These are phyloP conservation scores for Microstegium vimineum DNA, from an alignment of 176 grass and related monocot genomes.

Conservation along the genomic window DNA sequence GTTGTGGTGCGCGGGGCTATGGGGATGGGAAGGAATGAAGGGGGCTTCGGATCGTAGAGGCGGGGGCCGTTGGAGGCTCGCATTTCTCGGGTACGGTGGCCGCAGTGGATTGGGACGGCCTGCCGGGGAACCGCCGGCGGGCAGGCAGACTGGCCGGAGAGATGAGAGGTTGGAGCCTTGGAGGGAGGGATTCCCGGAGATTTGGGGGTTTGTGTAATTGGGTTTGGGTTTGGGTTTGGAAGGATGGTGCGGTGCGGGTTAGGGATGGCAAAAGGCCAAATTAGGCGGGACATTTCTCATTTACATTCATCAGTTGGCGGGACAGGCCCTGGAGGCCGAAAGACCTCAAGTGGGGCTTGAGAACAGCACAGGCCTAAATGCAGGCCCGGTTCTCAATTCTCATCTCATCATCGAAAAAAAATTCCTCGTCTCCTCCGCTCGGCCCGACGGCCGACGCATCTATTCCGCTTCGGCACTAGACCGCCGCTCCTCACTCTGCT, in stretches of 20 bases:
- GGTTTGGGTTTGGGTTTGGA: not conserved
- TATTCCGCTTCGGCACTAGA: not conserved
- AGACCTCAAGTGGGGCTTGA: too few relatives aligned
- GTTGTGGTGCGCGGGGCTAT: not conserved
- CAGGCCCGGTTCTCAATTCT: too few relatives aligned
- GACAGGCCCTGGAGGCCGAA: not conserved
- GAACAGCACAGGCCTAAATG: too few relatives aligned
- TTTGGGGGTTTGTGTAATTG: not conserved
- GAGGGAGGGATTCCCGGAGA: not conserved
- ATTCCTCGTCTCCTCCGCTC: not conserved
- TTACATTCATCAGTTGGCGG: not conserved
- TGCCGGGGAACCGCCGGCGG: not conserved
- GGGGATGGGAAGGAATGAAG: conserved; percentile 4
- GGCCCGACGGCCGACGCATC: not conserved
- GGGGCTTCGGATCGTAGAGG: not conserved
- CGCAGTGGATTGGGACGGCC: not conserved
- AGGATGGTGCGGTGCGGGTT: too few relatives aligned
- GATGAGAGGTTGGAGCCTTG: not conserved
- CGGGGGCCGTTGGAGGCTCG: not conserved
- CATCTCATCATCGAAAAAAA: too few relatives aligned
- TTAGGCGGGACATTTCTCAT: not conserved
- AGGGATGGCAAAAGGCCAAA: not conserved
- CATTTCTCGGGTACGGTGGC: not conserved
- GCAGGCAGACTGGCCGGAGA: not conserved
- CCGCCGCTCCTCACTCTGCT: not conserved